Percentiles rank a stretch among this genome's conserved stretches.
phyloP scores from a whole-genome alignment of 2,329 filamentous ascomycete species.

The Trematosphaeria pertusa region DNA sequence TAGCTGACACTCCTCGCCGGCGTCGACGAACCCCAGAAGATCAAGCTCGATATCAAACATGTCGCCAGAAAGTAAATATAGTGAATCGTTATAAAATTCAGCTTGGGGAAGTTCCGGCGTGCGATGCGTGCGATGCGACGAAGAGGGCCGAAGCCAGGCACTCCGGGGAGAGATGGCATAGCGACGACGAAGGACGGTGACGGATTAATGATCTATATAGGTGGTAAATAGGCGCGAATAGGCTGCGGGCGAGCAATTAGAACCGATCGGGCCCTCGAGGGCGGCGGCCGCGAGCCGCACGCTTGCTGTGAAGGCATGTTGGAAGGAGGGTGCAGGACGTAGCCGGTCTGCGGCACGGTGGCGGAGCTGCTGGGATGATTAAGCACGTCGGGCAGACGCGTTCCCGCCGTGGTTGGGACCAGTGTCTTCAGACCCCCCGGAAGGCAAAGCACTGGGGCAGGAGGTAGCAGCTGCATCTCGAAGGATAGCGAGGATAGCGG shows the following conservation, averaged over 20 bases:
- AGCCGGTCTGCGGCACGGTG: background rate
- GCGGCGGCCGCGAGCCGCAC: no score
- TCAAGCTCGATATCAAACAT: slow-evolving; percentile 62
- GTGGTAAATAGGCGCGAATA: no score
- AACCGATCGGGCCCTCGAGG: background rate
- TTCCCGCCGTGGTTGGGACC: no score
- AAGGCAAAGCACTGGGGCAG: no score
- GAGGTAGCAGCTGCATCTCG: no score
- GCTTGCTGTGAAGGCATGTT: no score
- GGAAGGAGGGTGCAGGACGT: background rate
- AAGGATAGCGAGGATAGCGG: no score
- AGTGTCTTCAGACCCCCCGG: no score
- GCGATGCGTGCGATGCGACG: slow-evolving; percentile 21
- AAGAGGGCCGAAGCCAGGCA: slow-evolving; percentile 18
- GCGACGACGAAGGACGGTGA: background rate
- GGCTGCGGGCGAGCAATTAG: background rate
- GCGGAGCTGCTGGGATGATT: background rate
- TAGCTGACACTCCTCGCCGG: slow-evolving; percentile 63
- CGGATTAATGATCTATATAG: background rate
- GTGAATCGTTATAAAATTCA: slow-evolving; percentile 71
- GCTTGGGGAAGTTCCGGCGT: slow-evolving; percentile 46
- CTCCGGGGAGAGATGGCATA: slow-evolving; percentile 8
- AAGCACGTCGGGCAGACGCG: no score
- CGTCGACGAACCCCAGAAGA: slow-evolving; percentile 67
- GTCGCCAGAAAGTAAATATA: slow-evolving; percentile 70